Percentiles rank a stretch among this genome's conserved stretches.
phyloP scores from a whole-genome alignment of 1,284 basidiomycete genomes.

The Lentinula novae-zelandiae region DNA sequence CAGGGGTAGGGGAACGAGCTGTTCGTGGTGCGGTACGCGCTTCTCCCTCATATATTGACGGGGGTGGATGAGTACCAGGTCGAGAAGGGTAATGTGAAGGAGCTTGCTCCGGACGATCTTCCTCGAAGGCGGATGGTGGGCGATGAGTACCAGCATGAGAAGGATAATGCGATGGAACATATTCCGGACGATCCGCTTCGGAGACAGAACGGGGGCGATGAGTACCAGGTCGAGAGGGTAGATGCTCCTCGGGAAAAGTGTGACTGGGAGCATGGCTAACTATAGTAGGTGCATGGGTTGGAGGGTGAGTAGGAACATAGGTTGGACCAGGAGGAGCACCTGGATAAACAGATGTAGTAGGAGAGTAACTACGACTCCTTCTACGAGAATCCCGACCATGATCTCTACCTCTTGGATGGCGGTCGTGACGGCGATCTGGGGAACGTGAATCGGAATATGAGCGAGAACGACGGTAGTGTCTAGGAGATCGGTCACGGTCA shows the following conservation, averaged over 20 bases:
- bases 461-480: neutral
- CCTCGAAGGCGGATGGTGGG: neutral
- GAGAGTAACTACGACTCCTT: neutral
- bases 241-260: neutral
- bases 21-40: neutral
- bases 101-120: neutral
- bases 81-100: constrained; percentile 10
- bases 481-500: neutral
- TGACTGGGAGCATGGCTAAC: neutral
- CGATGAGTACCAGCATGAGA: neutral
- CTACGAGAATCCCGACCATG: neutral
- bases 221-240: constrained; percentile 6
- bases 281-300: neutral
- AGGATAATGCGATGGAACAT: neutral
- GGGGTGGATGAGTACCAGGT: constrained; percentile 9
- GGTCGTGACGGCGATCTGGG: neutral
- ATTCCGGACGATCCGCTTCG: too few species aligned
- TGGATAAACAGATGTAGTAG: neutral
- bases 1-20: neutral
- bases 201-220: neutral
- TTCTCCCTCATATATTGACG: constrained; percentile 1
- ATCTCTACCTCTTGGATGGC: neutral
- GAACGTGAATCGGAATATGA: constrained; percentile 1
- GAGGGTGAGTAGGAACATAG: constrained; percentile 5
- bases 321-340: constrained; percentile 14